phyloP scores from a whole-genome alignment of 805 yeast species.

The Teunomyces pallodes region DNA sequence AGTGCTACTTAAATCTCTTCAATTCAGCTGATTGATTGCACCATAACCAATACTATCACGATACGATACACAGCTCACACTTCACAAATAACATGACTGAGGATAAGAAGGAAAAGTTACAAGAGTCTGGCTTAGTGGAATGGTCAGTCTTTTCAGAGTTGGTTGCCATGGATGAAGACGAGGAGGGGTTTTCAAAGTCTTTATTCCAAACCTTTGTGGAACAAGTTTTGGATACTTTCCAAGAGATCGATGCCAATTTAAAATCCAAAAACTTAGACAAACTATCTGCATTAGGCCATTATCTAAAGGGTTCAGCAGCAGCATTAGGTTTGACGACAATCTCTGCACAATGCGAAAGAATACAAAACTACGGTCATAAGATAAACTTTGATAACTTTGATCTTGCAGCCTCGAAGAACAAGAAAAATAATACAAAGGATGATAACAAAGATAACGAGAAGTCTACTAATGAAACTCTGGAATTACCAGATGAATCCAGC shows the following conservation, averaged over 20 bases:
- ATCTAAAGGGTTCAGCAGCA: slow-evolving; percentile 92
- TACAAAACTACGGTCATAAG: slow-evolving; percentile 81
- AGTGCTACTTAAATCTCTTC: too few species aligned
- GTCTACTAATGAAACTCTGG: slow-evolving; percentile 11
- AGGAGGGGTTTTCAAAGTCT: slow-evolving; percentile 80
- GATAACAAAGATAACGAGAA: slow-evolving; percentile 13
- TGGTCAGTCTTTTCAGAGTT: slow-evolving; percentile 88
- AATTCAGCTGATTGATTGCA: background rate
- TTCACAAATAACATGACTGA: slow-evolving; percentile 8
- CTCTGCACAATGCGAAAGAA: slow-evolving; percentile 85
- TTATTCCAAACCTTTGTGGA: slow-evolving; percentile 82
- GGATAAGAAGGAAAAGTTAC: slow-evolving; percentile 24
- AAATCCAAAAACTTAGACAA: slow-evolving; percentile 47
- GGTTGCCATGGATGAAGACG: slow-evolving; percentile 94
- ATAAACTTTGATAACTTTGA: slow-evolving; percentile 38
- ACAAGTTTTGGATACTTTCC: slow-evolving; percentile 81
- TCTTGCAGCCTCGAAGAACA: slow-evolving; percentile 4
- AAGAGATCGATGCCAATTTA: slow-evolving; percentile 62
- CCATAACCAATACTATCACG: background rate
- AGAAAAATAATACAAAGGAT: slow-evolving; percentile 19
- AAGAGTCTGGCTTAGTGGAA: slow-evolving; percentile 68
- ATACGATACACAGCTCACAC: background rate
- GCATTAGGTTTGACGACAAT: slow-evolving; percentile 83
- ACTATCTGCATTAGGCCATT: slow-evolving; percentile 82
- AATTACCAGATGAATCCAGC: slow-evolving; percentile 11